phyloP scores from a whole-genome alignment of 192 early-diverging fungal species.

The Anaeromyces robustus region DNA sequence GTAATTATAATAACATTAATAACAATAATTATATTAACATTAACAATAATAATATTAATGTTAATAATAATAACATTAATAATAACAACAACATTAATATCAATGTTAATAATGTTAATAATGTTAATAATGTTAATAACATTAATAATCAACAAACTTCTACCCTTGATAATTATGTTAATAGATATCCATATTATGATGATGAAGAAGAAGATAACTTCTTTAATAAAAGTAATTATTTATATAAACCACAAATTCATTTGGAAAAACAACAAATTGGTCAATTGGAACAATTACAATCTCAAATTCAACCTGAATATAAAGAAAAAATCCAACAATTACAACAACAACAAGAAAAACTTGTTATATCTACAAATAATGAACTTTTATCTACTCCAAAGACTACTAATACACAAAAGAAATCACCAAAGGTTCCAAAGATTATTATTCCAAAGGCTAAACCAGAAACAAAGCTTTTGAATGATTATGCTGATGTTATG shows the following conservation, averaged over 20 bases:
- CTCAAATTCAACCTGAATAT: neutral
- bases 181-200: neutral
- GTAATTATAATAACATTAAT: too few relatives aligned
- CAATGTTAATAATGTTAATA: neutral
- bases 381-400: neutral
- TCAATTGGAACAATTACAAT: neutral
- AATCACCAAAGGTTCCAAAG: neutral
- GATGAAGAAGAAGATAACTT: neutral
- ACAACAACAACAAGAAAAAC: neutral
- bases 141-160: neutral
- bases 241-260: neutral
- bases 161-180: neutral
- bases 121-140: neutral
- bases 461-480: neutral
- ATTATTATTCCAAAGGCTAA: neutral
- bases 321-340: neutral
- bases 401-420: neutral
- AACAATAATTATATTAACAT: too few relatives aligned
- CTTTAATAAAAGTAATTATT: neutral
- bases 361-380: neutral
- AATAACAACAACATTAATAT: too few relatives aligned
- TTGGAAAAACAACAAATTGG: neutral
- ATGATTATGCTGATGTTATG: neutral
- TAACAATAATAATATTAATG: neutral
- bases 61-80: too few relatives aligned